Evolutionary conservation across 1,284 basidiomycete species (phyloP).

Genomic region (Earliella scabrosa): DNA sequence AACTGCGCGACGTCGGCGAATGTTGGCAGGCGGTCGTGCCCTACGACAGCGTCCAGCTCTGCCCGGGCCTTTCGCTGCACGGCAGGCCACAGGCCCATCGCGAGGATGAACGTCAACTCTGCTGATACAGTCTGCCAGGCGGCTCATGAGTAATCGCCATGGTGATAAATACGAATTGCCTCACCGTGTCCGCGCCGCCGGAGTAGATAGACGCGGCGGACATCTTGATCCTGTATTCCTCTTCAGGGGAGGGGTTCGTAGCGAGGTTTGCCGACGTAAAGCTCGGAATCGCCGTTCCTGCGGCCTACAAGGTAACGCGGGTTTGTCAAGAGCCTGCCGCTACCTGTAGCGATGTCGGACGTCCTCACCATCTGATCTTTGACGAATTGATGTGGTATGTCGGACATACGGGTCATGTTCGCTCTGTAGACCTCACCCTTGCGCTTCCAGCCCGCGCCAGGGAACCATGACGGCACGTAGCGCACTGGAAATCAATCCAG

Average conservation of each 20-base stretch:
- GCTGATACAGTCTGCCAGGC: slow-evolving; percentile 31
- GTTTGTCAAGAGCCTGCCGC: not conserved
- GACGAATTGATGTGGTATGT: slow-evolving; percentile 59
- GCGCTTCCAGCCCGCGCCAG: slow-evolving; percentile 62
- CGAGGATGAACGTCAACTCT: slow-evolving; percentile 30
- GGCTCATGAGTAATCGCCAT: not conserved
- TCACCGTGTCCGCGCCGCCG: slow-evolving; percentile 34
- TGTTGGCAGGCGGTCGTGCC: slow-evolving; percentile 33
- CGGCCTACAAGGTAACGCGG: slow-evolving; percentile 1
- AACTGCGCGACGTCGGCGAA: slow-evolving; percentile 32
- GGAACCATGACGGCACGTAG: slow-evolving; percentile 66
- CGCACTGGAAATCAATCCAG: slow-evolving; percentile 50
- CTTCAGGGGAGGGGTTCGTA: slow-evolving; percentile 20
- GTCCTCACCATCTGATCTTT: slow-evolving; percentile 61
- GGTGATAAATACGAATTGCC: not conserved
- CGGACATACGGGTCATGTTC: slow-evolving; percentile 55
- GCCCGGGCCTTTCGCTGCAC: slow-evolving; percentile 34
- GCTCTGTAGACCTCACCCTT: slow-evolving; percentile 54
- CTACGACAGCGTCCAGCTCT: slow-evolving; percentile 36
- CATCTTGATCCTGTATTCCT: slow-evolving; percentile 32
- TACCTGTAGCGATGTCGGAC: not conserved
- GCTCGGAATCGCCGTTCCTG: slow-evolving; percentile 12
- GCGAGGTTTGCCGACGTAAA: slow-evolving; percentile 20
- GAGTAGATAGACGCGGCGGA: slow-evolving; percentile 33
- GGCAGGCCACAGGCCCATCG: slow-evolving; percentile 35